Percentiles rank a stretch among this genome's conserved stretches.
Evolutionary conservation across 2,329 filamentous ascomycete genomes (phyloP).

Genomic region (Ceratocystis papillata): DNA sequence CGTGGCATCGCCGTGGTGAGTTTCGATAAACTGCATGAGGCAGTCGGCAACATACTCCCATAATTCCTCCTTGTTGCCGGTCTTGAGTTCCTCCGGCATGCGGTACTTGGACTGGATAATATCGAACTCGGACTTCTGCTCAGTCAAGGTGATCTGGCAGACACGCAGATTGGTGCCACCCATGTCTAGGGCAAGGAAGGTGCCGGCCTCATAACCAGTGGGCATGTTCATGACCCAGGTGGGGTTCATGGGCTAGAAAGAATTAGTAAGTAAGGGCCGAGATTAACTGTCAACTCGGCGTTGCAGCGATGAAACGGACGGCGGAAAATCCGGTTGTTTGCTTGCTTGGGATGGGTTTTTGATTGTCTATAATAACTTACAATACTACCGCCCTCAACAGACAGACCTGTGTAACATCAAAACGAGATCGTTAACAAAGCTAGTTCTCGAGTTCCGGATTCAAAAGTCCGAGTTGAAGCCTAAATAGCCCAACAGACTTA

Average conservation of each 20-base stretch:
- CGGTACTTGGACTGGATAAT: slow-evolving; percentile 95
- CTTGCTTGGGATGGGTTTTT: not conserved
- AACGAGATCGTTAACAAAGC: not conserved
- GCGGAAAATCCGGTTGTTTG: not conserved
- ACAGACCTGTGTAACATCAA: slow-evolving; percentile 29
- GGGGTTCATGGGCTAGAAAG: slow-evolving; percentile 78
- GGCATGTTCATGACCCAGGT: slow-evolving; percentile 92
- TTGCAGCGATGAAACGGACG: not conserved
- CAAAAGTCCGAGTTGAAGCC: not conserved
- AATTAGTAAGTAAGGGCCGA: not conserved
- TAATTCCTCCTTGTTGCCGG: slow-evolving; percentile 68
- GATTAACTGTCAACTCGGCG: not conserved
- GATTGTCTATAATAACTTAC: slow-evolving; percentile 44
- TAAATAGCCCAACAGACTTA: not conserved
- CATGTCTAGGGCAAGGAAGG: slow-evolving; percentile 85
- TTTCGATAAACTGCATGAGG: slow-evolving; percentile 78
- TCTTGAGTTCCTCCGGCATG: slow-evolving; percentile 88
- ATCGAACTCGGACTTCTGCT: slow-evolving; percentile 81
- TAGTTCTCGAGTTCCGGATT: not conserved
- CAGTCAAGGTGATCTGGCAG: slow-evolving; percentile 80
- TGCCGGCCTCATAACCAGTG: slow-evolving; percentile 75
- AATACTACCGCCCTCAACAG: slow-evolving; percentile 81
- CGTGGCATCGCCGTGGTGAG: slow-evolving; percentile 59
- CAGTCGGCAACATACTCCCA: slow-evolving; percentile 96
- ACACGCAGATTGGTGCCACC: slow-evolving; percentile 92